Base-by-base conservation (phyloP, 164 flowering plant genomes). In the Kalanchoe fedtschenkoi region DNA sequence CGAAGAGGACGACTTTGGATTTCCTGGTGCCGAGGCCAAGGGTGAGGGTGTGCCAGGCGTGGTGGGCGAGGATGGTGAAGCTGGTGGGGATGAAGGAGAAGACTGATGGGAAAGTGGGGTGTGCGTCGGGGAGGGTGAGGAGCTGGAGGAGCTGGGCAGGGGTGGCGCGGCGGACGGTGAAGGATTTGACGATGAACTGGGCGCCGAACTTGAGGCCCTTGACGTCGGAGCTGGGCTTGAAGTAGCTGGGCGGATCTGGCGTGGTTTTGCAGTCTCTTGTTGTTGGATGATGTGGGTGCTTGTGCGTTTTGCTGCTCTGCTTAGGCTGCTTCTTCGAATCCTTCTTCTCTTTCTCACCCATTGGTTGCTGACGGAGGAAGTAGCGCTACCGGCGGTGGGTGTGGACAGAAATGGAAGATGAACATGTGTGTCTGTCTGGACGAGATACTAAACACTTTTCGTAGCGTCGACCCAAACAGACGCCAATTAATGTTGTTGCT, bases 51-150 rank as follows among this genome's bases (percentile, higher is more conserved):
- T 92, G 93, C 96, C 91, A 88, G 0, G 96, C 98, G 43, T 86
- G 98, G 82, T 92, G 96, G 0, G 98, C 96, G 32, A 92, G 60
- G 68, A 92, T 88, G 29, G 96, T 89, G 91, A 92, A 92, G 78
- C 88, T 92, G 38, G 98, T 89, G 2, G 98, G 98, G 56, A 92
- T 35, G 69, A 64, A 89, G 16, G 95, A 82, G 28, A 83, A 69
- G 41, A 88, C 79, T 51, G 98, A 86, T 28, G 89, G 80, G 51
- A 89, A 80, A 4, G 85, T 80, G 3, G 24, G 62, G 57, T n/a
- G 17, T 29, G 33, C 51, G 39, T 62, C 34, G 55, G 34, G 22
- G 61, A 61, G 65, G 33, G 69, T 39, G 24, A 32, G 14, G 62
- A 92, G 81, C 39, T 74, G 56, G 56, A 51, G 56, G 32, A 51